phyloP scores from a whole-genome alignment of 805 yeast genomes.

The Saccharomycopsis javanensis region DNA sequence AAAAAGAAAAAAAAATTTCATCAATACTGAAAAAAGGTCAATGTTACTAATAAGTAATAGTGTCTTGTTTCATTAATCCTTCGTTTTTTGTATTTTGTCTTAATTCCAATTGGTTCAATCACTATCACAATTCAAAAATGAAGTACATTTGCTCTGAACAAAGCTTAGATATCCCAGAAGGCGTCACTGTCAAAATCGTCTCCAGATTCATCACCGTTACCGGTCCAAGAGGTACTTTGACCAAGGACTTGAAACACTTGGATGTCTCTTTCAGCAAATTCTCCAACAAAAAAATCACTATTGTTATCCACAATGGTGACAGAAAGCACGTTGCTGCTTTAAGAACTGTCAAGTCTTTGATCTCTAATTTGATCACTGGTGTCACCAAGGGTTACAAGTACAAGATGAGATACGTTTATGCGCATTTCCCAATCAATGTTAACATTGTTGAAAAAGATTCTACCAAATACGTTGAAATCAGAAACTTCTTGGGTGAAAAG shows the following conservation, averaged over 20 bases:
- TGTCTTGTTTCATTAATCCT: not conserved
- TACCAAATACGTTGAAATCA: constrained; percentile 75
- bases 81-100: not conserved
- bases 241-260: constrained; percentile 88
- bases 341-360: constrained; percentile 95
- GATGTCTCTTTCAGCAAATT: constrained; percentile 87
- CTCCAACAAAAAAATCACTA: constrained; percentile 62
- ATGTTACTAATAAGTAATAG: not conserved
- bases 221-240: constrained; percentile 96
- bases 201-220: constrained; percentile 83
- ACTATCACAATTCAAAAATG: constrained; percentile 32
- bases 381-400: constrained; percentile 98
- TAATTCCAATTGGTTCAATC: too few relatives aligned
- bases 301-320: constrained; percentile 97
- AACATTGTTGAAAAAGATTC: constrained; percentile 79
- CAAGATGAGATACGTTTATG: constrained; percentile 99
- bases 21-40: not conserved
- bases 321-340: constrained; percentile 99
- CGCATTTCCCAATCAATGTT: constrained; percentile 99
- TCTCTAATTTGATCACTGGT: constrained; percentile 93
- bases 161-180: constrained; percentile 80
- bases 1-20: not conserved
- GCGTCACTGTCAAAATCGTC: constrained; percentile 83
- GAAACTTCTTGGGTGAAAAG: constrained; percentile 99
- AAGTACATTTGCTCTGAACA: constrained; percentile 86